phyloP scores from a whole-genome alignment of 2,329 filamentous ascomycete genomes.

The Monosporascus sp. region DNA sequence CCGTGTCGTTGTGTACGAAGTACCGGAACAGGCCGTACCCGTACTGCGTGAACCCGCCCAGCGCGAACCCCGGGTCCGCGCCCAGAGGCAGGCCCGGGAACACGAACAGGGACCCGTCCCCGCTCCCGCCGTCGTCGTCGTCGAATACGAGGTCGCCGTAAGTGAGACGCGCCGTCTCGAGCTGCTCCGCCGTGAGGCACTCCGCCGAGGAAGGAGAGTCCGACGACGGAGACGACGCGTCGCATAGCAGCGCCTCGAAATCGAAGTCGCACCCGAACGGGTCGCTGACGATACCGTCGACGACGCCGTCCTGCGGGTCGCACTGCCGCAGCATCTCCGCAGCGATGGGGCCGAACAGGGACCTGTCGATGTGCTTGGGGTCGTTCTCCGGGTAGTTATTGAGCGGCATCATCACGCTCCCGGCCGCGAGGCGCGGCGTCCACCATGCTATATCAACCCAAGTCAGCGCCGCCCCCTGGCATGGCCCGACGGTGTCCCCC shows the following conservation, averaged over 20 bases:
- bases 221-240: too few relatives aligned
- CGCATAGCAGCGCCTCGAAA: constrained; percentile 28
- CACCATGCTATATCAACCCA: constrained; percentile 20
- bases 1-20: constrained; percentile 38
- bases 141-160: constrained; percentile 10
- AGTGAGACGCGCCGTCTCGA: constrained; percentile 35
- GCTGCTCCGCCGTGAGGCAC: constrained; percentile 39
- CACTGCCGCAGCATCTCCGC: constrained; percentile 34
- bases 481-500: background rate
- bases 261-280: constrained; percentile 31
- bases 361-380: constrained; percentile 19
- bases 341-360: constrained; percentile 25
- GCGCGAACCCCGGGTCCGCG: constrained; percentile 4
- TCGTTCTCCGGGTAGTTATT: constrained; percentile 20
- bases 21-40: constrained; percentile 37
- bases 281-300: constrained; percentile 34
- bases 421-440: constrained; percentile 9
- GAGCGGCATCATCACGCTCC: constrained; percentile 21
- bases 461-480: too few relatives aligned
- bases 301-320: constrained; percentile 34
- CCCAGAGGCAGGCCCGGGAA: constrained; percentile 9
- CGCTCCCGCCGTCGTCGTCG: background rate
- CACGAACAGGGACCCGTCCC: constrained; percentile 1
- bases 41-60: constrained; percentile 4
- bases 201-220: constrained; percentile 5